These are phyloP conservation scores for Ricinus communis DNA, from an alignment of 345 rosid genomes.

Conservation along the genomic window DNA sequence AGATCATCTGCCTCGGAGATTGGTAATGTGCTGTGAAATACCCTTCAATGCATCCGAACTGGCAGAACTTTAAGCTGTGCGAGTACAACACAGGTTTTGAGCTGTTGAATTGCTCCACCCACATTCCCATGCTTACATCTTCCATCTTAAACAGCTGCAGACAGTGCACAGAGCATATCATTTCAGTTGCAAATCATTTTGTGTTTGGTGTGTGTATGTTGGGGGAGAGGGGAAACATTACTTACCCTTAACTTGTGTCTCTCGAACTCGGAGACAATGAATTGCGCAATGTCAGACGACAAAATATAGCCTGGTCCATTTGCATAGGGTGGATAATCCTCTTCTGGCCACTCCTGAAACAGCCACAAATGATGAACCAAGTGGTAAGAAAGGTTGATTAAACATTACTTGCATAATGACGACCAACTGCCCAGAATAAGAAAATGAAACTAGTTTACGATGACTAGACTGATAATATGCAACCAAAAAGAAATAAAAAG, in stretches of 20 bases:
- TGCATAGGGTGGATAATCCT: constrained; percentile 93
- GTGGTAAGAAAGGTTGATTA: no score
- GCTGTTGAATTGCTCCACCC: constrained; percentile 91
- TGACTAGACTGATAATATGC: no score
- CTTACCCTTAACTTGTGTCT: constrained; percentile 70
- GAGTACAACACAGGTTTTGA: constrained; percentile 67
- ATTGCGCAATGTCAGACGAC: constrained; percentile 72
- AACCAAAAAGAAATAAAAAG: no score
- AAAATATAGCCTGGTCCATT: constrained; percentile 92
- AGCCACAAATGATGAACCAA: constrained; percentile 17
- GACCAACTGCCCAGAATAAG: no score
- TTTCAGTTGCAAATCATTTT: background rate
- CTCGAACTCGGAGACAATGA: constrained; percentile 80
- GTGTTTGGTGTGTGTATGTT: background rate
- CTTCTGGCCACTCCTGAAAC: constrained; percentile 95
- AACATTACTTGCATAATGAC: no score
- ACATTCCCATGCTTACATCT: constrained; percentile 98
- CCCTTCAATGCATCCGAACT: constrained; percentile 83
- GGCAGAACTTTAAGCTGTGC: constrained; percentile 87
- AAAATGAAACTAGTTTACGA: no score
- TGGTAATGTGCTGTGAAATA: constrained; percentile 95
- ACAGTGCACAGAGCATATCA: background rate
- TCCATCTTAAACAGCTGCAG: constrained; percentile 96
- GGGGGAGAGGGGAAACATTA: background rate
- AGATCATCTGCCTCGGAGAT: constrained; percentile 91